Percentiles rank a stretch among this genome's conserved stretches.
Conservation (phyloP, 768 basidiomycete genomes). For the Butyriboletus loyo region DNA sequence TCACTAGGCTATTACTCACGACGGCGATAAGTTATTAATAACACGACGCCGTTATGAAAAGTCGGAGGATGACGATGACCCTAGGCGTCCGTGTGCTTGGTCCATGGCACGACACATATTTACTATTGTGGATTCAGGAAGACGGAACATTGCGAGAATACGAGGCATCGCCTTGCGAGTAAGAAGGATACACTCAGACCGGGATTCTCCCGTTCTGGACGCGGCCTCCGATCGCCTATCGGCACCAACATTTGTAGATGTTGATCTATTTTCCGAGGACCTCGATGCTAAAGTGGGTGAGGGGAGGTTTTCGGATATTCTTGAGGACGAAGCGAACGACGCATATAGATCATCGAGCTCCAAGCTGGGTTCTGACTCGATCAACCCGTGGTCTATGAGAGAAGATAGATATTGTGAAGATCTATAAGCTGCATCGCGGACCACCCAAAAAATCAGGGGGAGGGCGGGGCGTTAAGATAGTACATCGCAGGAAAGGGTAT, state of each 20-base stretch:
- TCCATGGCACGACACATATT: constrained; percentile 65
- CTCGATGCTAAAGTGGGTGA: constrained; percentile 3
- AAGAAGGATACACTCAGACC: constrained; percentile 41
- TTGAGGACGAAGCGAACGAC: constrained; percentile 22
- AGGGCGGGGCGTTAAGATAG: neutral
- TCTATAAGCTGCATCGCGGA: constrained; percentile 51
- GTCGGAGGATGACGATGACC: constrained; percentile 6
- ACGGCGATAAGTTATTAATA: neutral
- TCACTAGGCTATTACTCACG: constrained; percentile 10
- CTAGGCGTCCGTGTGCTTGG: constrained; percentile 43
- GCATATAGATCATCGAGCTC: constrained; percentile 59
- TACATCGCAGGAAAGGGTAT: neutral
- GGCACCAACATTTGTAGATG: neutral
- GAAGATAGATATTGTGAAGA: constrained; percentile 64
- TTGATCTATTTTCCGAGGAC: constrained; percentile 8
- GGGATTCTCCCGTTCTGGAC: constrained; percentile 1
- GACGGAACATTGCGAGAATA: constrained; percentile 44
- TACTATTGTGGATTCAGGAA: constrained; percentile 42
- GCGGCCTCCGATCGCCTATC: constrained; percentile 2
- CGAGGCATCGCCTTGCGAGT: constrained; percentile 51
- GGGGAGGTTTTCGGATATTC: constrained; percentile 8
- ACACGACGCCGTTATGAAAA: neutral
- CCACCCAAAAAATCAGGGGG: constrained; percentile 1
- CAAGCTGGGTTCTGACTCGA: constrained; percentile 53
- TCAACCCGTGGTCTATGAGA: constrained; percentile 52